Evolutionary conservation across 805 yeast genomes (phyloP).

Genomic region (Zygosaccharomyces siamensis): DNA sequence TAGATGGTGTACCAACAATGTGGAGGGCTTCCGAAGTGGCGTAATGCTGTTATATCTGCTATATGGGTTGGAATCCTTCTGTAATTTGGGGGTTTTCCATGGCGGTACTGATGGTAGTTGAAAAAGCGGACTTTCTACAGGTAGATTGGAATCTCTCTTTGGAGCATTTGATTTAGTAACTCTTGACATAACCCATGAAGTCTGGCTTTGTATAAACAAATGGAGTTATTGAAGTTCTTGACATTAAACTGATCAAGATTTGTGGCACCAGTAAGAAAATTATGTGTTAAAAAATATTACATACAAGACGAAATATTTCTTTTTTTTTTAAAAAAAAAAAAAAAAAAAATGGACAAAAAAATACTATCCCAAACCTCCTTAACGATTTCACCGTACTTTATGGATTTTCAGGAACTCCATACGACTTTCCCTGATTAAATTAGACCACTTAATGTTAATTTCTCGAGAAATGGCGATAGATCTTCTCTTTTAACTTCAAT

Average conservation of each 20-base stretch:
- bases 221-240: neutral
- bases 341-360: neutral
- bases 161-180: neutral
- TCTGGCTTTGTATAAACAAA: no score
- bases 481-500: conserved; percentile 88
- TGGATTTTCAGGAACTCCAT: neutral
- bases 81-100: conserved; percentile 26
- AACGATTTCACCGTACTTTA: neutral
- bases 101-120: conserved; percentile 30
- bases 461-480: conserved; percentile 79
- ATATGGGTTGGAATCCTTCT: conserved; percentile 6
- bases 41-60: conserved; percentile 16
- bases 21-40: conserved; percentile 20
- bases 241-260: neutral
- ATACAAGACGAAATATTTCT: neutral
- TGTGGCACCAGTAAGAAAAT: conserved; percentile 2
- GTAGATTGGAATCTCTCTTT: neutral
- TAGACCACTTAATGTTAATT: conserved; percentile 68
- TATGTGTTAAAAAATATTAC: neutral
- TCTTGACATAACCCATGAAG: conserved; percentile 1
- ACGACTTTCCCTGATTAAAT: conserved; percentile 23
- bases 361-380: no score
- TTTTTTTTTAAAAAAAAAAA: neutral
- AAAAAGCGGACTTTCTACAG: conserved; percentile 9
- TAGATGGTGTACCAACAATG: conserved; percentile 12